Percentiles rank a stretch among this genome's conserved stretches.
Conservation (phyloP, 169 alveolate genomes). For the Besnoitia besnoiti region DNA sequence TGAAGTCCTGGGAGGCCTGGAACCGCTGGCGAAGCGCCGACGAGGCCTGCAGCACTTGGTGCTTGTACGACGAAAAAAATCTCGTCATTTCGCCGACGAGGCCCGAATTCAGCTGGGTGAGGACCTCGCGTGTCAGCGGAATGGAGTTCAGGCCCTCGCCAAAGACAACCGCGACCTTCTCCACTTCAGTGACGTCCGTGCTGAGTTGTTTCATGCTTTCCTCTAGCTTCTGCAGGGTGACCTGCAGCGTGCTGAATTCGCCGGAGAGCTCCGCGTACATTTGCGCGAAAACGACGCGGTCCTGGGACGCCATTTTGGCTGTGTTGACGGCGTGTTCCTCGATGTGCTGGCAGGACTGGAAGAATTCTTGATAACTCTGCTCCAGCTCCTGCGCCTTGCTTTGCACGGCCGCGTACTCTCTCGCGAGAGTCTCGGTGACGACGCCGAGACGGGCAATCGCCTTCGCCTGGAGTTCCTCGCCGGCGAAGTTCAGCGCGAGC, state of each 20-base stretch:
- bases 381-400: not conserved
- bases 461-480: slow-evolving; percentile 2
- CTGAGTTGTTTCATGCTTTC: not conserved
- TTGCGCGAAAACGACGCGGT: not conserved
- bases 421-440: not conserved
- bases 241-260: not conserved
- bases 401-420: not conserved
- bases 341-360: not conserved
- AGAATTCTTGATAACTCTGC: slow-evolving; percentile 28
- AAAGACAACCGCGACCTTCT: slow-evolving; percentile 4
- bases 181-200: not conserved
- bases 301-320: not conserved
- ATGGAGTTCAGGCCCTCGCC: not conserved
- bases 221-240: not conserved
- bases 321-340: not conserved
- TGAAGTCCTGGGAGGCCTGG: not conserved
- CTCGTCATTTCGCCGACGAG: not conserved
- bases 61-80: not conserved
- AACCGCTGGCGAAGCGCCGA: not conserved
- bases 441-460: not conserved
- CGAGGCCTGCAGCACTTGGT: not conserved
- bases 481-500: not conserved
- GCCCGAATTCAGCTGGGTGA: not conserved
- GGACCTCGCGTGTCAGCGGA: not conserved
- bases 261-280: not conserved